Percentiles rank a stretch among this genome's conserved stretches.
phyloP scores from a whole-genome alignment of 495 filamentous ascomycete species.

The Annulohypoxylon nitens region DNA sequence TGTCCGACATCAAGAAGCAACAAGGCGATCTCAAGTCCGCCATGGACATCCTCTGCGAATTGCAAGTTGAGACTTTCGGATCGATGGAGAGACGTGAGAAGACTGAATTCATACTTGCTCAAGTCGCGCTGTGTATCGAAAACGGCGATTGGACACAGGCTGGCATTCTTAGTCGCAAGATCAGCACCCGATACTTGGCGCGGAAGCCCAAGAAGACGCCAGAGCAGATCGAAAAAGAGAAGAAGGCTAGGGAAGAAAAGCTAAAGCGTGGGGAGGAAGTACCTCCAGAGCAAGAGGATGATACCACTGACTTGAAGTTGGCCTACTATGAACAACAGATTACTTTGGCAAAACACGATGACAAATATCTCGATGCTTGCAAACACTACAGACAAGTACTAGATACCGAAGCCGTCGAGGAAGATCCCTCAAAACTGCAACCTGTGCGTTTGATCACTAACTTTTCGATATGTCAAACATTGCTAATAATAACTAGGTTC shows the following conservation, averaged over 20 bases:
- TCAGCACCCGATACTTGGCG: conserved; percentile 90
- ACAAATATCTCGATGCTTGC: conserved; percentile 96
- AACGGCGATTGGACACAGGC: conserved; percentile 96
- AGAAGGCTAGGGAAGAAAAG: conserved; percentile 84
- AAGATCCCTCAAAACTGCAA: conserved; percentile 85
- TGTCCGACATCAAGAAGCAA: conserved; percentile 95
- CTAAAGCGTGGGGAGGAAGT: conserved; percentile 82
- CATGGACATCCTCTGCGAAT: conserved; percentile 92
- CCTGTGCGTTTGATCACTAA: conserved; percentile 69
- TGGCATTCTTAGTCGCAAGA: conserved; percentile 93
- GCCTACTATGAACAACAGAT: conserved; percentile 98
- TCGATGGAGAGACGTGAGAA: conserved; percentile 98
- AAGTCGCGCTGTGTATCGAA: conserved; percentile 95
- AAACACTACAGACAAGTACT: conserved; percentile 97
- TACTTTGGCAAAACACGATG: conserved; percentile 91
- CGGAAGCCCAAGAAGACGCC: conserved; percentile 89
- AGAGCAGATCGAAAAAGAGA: conserved; percentile 88
- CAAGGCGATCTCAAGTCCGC: conserved; percentile 93
- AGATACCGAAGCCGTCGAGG: conserved; percentile 93
- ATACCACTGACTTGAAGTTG: conserved; percentile 96
- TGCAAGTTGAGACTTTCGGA: conserved; percentile 98
- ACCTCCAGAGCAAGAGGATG: conserved; percentile 82
- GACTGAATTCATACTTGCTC: conserved; percentile 97
- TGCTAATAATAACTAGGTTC: conserved; percentile 68
- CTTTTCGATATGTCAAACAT: not conserved